phyloP scores from a whole-genome alignment of 345 rosid genomes.

The Bruguiera sexangula region DNA sequence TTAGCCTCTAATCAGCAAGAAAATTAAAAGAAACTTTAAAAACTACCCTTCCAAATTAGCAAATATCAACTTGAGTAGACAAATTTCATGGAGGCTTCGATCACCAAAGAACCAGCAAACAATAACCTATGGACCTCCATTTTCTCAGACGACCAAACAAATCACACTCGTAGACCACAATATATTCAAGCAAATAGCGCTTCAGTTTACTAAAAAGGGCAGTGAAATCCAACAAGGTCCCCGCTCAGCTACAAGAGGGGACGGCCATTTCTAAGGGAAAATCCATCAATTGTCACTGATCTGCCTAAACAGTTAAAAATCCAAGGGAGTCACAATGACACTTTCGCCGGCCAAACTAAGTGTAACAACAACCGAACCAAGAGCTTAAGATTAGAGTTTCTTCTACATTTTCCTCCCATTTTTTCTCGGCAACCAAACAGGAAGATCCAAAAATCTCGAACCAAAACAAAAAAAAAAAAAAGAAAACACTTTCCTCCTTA shows the following conservation, averaged over 20 bases:
- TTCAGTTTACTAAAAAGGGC: too few species aligned
- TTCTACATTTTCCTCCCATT: not conserved
- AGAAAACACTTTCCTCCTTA: conserved; percentile 4
- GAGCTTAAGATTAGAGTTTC: not conserved
- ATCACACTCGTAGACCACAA: too few species aligned
- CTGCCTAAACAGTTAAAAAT: too few species aligned
- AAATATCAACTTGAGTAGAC: not conserved
- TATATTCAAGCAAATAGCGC: too few species aligned
- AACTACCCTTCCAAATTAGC: not conserved
- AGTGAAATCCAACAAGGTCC: too few species aligned
- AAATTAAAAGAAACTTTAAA: not conserved
- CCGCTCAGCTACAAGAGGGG: too few species aligned
- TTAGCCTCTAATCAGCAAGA: not conserved
- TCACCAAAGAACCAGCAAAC: not conserved
- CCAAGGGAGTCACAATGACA: not conserved
- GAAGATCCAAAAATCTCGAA: not conserved
- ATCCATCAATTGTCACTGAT: too few species aligned
- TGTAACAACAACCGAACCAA: not conserved
- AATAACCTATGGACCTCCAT: not conserved
- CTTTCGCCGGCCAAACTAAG: not conserved
- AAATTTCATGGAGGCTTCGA: not conserved
- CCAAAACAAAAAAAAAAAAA: not conserved
- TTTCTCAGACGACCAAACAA: conserved; percentile 36
- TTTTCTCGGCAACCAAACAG: not conserved
- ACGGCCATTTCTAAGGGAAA: too few species aligned